Evolutionary conservation across 306 rosid species (phyloP).

Genomic region (Pueraria montana): DNA sequence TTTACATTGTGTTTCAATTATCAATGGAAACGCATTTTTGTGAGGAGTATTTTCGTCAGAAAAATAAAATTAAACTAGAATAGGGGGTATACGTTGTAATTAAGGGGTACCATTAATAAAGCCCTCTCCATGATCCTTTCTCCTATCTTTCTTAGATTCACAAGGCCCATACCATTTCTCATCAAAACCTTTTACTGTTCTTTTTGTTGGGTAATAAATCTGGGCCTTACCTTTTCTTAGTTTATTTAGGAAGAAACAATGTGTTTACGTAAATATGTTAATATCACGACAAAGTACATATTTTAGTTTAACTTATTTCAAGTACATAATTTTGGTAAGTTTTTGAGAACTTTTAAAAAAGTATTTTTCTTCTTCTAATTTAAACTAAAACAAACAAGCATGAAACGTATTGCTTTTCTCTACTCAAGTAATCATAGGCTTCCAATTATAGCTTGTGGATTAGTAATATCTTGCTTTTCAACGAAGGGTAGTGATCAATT

Average conservation of each 20-base stretch:
- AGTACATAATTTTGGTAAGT: not conserved
- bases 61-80: no score
- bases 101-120: no score
- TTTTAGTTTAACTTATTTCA: not conserved
- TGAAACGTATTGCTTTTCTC: not conserved
- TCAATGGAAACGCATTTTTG: no score
- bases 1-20: no score
- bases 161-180: no score
- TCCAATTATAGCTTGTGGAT: not conserved
- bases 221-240: slow-evolving; percentile 9
- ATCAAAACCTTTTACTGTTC: not conserved
- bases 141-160: no score
- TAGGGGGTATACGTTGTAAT: no score
- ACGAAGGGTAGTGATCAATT: not conserved
- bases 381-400: not conserved
- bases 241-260: not conserved
- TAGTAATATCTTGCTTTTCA: not conserved
- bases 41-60: no score
- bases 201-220: not conserved
- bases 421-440: not conserved
- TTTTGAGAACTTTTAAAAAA: not conserved
- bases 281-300: not conserved
- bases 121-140: no score
- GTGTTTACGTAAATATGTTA: not conserved
- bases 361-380: not conserved